These are phyloP conservation scores for Fusarium gaditjirri DNA, from an alignment of 2,329 filamentous ascomycete species.

Conservation along the genomic window DNA sequence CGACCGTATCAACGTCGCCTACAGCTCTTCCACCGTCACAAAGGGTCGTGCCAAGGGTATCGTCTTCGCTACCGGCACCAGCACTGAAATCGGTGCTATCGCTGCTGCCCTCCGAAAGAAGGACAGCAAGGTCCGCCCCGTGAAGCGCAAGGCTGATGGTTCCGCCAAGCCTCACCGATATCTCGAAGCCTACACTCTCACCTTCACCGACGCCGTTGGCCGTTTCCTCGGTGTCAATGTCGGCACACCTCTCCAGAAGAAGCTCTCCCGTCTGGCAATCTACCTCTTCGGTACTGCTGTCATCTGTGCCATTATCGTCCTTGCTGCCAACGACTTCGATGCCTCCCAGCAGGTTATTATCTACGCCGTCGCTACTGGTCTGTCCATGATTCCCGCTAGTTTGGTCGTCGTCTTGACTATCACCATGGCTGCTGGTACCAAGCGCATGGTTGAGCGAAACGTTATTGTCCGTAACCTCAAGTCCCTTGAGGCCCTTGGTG, in stretches of 20 bases:
- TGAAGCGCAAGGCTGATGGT: conserved; percentile 64
- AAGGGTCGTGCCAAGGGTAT: conserved; percentile 70
- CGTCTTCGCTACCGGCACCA: conserved; percentile 70
- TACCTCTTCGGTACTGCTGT: conserved; percentile 74
- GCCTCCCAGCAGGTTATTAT: conserved; percentile 68
- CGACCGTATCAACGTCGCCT: conserved; percentile 71
- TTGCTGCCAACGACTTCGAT: conserved; percentile 70
- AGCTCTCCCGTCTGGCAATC: conserved; percentile 74
- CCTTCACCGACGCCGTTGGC: conserved; percentile 66
- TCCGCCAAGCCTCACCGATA: conserved; percentile 64
- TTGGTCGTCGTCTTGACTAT: conserved; percentile 66
- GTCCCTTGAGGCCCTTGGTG: conserved; percentile 68
- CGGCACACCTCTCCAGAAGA: conserved; percentile 76
- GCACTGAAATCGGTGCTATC: conserved; percentile 71
- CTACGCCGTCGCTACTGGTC: conserved; percentile 58
- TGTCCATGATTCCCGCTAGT: conserved; percentile 64
- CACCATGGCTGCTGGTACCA: conserved; percentile 66
- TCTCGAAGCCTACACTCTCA: conserved; percentile 58
- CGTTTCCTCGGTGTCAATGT: conserved; percentile 74
- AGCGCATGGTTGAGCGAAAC: conserved; percentile 62
- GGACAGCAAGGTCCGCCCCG: conserved; percentile 61
- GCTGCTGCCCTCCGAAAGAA: conserved; percentile 61
- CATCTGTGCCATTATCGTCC: conserved; percentile 74
- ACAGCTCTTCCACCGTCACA: conserved; percentile 70
- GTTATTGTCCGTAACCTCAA: conserved; percentile 64